phyloP scores from a whole-genome alignment of 129 eudicot species.

The Heracleum sosnowskyi region DNA sequence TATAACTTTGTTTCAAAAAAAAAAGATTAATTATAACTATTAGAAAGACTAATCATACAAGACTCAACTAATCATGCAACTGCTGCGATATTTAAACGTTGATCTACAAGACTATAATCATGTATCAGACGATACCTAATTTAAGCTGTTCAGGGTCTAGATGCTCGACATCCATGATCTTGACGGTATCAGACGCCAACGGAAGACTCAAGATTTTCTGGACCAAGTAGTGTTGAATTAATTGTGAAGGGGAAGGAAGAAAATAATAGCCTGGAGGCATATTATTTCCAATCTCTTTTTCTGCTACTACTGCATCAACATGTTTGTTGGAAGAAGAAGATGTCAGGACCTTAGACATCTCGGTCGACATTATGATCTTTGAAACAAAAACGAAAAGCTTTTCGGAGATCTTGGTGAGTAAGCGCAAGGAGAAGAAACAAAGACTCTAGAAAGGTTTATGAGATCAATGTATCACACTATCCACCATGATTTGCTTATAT shows the following conservation, averaged over 20 bases:
- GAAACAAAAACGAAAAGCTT: not conserved
- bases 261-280: not conserved
- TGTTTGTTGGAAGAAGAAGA: not conserved
- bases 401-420: not conserved
- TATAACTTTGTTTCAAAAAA: too few species aligned
- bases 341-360: not conserved
- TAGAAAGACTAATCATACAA: not conserved
- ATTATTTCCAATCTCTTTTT: not conserved
- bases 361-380: not conserved
- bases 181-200: not conserved
- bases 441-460: not conserved
- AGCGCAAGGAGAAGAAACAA: not conserved
- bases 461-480: not conserved
- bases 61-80: not conserved
- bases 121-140: not conserved
- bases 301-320: not conserved
- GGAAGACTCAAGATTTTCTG: not conserved
- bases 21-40: not conserved
- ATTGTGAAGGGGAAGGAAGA: not conserved
- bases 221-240: not conserved
- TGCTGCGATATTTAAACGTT: not conserved
- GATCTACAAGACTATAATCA: too few species aligned
- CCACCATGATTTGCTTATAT: not conserved
- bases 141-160: not conserved
- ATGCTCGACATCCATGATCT: not conserved